These are phyloP conservation scores for Neurospora sp. DNA, from an alignment of 495 filamentous ascomycete genomes.

Conservation along the genomic window DNA sequence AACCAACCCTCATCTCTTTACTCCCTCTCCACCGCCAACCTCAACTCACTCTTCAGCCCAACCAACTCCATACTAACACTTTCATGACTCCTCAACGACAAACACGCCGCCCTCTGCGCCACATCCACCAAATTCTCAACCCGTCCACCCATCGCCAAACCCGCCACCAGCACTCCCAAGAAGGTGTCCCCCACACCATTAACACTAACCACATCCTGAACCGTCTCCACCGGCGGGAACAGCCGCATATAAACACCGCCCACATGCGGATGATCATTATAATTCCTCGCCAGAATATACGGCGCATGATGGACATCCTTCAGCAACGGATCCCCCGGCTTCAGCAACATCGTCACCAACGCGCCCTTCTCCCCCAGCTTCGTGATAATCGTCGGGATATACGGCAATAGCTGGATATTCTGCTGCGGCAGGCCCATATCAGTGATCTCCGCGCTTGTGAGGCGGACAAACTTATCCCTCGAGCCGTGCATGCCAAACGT, in stretches of 20 bases:
- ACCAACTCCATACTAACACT: constrained; percentile 49
- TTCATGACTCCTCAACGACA: constrained; percentile 63
- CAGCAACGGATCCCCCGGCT: constrained; percentile 52
- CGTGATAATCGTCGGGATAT: constrained; percentile 67
- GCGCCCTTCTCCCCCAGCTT: constrained; percentile 78
- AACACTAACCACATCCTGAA: constrained; percentile 70
- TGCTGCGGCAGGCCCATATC: constrained; percentile 76
- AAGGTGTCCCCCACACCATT: constrained; percentile 95
- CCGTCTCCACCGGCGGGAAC: constrained; percentile 56
- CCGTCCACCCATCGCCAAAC: constrained; percentile 39
- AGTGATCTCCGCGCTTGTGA: constrained; percentile 53
- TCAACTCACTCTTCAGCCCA: constrained; percentile 25
- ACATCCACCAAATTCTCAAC: constrained; percentile 41
- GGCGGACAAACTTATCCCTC: constrained; percentile 50
- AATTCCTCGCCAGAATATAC: constrained; percentile 56
- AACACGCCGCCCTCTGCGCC: constrained; percentile 65
- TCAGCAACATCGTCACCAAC: constrained; percentile 61
- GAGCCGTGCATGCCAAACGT: constrained; percentile 52
- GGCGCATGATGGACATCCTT: constrained; percentile 46
- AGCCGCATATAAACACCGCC: constrained; percentile 80
- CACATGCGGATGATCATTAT: constrained; percentile 41
- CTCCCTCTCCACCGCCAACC: constrained; percentile 6
- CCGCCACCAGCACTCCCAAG: constrained; percentile 67
- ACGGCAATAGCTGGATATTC: constrained; percentile 76
- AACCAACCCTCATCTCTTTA: neutral